These are phyloP conservation scores for Vitis rotundifolia DNA, from an alignment of 164 flowering plant species.

Conservation along the genomic window DNA sequence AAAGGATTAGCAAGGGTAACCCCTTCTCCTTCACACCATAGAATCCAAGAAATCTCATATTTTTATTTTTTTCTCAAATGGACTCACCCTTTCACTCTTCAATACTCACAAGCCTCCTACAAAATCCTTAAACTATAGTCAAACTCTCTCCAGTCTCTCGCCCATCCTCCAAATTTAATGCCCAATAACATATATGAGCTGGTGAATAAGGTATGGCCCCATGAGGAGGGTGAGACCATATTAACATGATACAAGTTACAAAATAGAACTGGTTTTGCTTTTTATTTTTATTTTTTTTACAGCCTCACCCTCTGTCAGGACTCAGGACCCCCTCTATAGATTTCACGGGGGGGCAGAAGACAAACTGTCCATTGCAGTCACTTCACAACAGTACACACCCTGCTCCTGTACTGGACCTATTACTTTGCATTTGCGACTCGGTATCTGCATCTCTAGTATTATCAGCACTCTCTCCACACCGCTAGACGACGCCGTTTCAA, in stretches of 20 bases:
- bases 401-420: conserved; percentile 29
- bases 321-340: conserved; percentile 19
- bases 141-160: background rate
- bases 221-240: background rate
- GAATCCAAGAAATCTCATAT: conserved; percentile 6
- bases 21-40: background rate
- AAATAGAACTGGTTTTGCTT: conserved; percentile 1
- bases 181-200: too few species aligned
- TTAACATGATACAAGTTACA: conserved; percentile 5
- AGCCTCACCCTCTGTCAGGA: too few species aligned
- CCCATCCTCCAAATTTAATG: background rate
- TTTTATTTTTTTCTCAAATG: too few species aligned
- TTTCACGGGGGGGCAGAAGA: conserved; percentile 34
- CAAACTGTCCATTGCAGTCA: conserved; percentile 56
- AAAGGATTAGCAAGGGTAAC: background rate
- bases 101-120: too few species aligned
- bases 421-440: background rate
- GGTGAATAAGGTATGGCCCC: too few species aligned
- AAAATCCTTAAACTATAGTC: background rate
- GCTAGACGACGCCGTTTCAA: conserved; percentile 14
- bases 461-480: background rate
- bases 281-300: background rate
- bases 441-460: conserved; percentile 8
- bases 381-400: conserved; percentile 32
- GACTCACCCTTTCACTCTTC: too few species aligned